A percentile compares a stretch with the other conserved stretches of the same genome.
phyloP scores from a whole-genome alignment of 495 filamentous ascomycete genomes.

The Trichocladium antarcticum region DNA sequence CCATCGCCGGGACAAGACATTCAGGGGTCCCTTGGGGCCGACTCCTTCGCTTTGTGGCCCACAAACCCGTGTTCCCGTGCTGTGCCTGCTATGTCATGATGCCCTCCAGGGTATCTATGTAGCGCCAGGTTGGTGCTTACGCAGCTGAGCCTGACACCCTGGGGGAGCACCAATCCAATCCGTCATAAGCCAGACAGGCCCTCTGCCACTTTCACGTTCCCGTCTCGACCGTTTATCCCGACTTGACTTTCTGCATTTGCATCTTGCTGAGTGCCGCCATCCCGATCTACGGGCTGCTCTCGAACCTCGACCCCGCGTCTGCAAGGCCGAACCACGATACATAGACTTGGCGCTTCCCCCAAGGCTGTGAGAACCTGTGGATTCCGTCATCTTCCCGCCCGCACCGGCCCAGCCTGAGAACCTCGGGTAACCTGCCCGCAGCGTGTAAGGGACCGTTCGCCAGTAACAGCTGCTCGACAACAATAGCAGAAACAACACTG shows the following conservation, averaged over 20 bases:
- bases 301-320: too few species aligned
- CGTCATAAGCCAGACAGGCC: conserved; percentile 21
- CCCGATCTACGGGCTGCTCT: too few species aligned
- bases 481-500: too few species aligned
- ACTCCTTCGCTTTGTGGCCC: conserved; percentile 1
- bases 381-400: neutral
- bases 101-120: neutral
- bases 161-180: conserved; percentile 13
- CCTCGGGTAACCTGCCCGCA: neutral
- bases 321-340: too few species aligned
- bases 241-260: neutral
- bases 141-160: conserved; percentile 21
- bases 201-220: conserved; percentile 6
- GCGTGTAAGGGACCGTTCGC: too few species aligned
- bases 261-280: neutral
- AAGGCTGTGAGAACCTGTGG: too few species aligned
- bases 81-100: neutral
- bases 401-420: conserved; percentile 8
- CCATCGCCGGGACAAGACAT: conserved; percentile 3
- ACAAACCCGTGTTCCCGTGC: neutral
- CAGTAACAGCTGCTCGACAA: too few species aligned
- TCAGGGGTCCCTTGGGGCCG: conserved; percentile 1
- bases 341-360: too few species aligned
- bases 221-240: conserved; percentile 7
- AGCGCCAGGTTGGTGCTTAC: conserved; percentile 5